A percentile compares a stretch with the other conserved stretches of the same genome.
Evolutionary conservation across 1,284 basidiomycete genomes (phyloP).

Genomic region (Malassezia equina): DNA sequence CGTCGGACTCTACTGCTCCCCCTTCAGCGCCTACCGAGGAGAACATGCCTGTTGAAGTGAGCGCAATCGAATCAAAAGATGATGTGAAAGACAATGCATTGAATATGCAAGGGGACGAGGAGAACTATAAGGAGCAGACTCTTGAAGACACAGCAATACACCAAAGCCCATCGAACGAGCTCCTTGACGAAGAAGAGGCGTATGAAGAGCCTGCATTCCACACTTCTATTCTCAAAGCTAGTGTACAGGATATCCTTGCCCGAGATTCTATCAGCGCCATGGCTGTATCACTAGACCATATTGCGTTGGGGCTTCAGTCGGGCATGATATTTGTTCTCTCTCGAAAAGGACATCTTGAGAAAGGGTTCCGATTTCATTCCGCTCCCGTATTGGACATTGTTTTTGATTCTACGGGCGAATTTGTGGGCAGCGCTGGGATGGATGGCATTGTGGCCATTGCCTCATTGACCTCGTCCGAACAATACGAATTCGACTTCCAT

Average conservation of each 20-base stretch:
- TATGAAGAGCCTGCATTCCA: slow-evolving; percentile 58
- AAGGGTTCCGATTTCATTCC: slow-evolving; percentile 83
- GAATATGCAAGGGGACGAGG: no score
- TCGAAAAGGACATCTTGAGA: slow-evolving; percentile 68
- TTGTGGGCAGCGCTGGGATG: slow-evolving; percentile 81
- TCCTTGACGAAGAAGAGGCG: not conserved
- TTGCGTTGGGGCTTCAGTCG: slow-evolving; percentile 81
- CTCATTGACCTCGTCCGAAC: slow-evolving; percentile 64
- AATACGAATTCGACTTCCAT: slow-evolving; percentile 84
- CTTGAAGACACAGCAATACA: not conserved
- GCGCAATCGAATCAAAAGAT: no score
- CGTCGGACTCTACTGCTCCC: no score
- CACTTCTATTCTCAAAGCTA: slow-evolving; percentile 70
- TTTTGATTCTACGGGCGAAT: slow-evolving; percentile 75
- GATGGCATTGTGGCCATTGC: slow-evolving; percentile 88
- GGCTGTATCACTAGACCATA: slow-evolving; percentile 55
- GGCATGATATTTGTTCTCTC: slow-evolving; percentile 82
- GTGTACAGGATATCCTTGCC: slow-evolving; percentile 67
- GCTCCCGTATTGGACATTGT: slow-evolving; percentile 77
- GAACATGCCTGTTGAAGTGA: no score
- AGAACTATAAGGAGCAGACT: not conserved
- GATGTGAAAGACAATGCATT: no score
- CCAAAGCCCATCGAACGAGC: not conserved
- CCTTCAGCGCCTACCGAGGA: no score
- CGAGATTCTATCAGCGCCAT: slow-evolving; percentile 57